These are phyloP conservation scores for Aspergillus quadrilineatus DNA, from an alignment of 2,329 filamentous ascomycete species.

Conservation along the genomic window DNA sequence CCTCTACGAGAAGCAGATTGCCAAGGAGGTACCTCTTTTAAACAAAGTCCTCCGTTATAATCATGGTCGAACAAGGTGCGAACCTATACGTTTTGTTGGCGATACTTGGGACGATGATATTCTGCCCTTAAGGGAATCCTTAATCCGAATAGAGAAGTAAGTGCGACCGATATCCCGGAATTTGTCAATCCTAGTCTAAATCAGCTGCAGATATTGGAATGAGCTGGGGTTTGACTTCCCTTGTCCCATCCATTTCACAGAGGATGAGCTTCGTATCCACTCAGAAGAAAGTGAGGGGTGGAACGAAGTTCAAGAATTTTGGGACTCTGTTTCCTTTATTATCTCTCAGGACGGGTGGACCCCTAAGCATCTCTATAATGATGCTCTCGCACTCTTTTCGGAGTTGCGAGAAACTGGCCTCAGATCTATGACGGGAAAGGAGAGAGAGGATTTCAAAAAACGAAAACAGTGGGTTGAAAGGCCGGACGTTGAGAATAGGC, in stretches of 20 bases:
- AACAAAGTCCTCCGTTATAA: constrained; percentile 18
- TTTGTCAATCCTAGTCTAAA: no score
- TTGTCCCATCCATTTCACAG: constrained; percentile 25
- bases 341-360: constrained; percentile 42
- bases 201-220: constrained; percentile 21
- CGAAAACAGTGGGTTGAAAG: constrained; percentile 28
- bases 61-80: constrained; percentile 21
- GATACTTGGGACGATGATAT: constrained; percentile 29
- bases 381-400: constrained; percentile 36
- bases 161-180: not conserved
- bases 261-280: constrained; percentile 22
- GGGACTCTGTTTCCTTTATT: constrained; percentile 34
- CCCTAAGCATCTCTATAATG: constrained; percentile 34
- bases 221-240: constrained; percentile 18
- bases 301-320: constrained; percentile 36
- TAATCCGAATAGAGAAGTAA: constrained; percentile 28
- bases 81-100: constrained; percentile 20
- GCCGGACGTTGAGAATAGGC: no score
- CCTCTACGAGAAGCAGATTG: constrained; percentile 22
- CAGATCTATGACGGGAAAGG: constrained; percentile 30
- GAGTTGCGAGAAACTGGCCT: constrained; percentile 36
- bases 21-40: constrained; percentile 17
- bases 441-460: constrained; percentile 33
- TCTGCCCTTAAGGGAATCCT: constrained; percentile 23
- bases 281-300: constrained; percentile 22